phyloP scores from a whole-genome alignment of 805 yeast species.

The Danielia reshetovae region DNA sequence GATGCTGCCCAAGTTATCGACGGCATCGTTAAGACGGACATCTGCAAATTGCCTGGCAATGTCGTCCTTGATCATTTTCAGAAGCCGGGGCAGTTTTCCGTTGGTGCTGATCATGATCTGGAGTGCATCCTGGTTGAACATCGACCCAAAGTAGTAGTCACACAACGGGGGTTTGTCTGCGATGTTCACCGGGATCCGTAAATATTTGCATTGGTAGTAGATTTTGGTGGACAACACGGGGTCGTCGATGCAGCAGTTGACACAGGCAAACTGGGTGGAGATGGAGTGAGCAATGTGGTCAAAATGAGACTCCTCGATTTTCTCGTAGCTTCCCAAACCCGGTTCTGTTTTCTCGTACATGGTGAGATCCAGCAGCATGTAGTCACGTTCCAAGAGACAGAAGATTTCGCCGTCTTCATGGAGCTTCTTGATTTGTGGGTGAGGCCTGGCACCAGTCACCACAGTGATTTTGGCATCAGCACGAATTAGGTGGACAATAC shows the following conservation, averaged over 20 bases:
- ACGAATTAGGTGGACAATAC: conserved; percentile 61
- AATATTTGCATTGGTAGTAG: conserved; percentile 44
- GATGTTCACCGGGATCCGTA: conserved; percentile 62
- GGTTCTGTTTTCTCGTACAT: conserved; percentile 40
- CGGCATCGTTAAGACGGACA: conserved; percentile 53
- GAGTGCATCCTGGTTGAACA: conserved; percentile 65
- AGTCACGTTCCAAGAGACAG: conserved; percentile 42
- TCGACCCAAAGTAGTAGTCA: conserved; percentile 83
- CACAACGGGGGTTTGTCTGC: conserved; percentile 84
- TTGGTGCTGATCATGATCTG: conserved; percentile 82
- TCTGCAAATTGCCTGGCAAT: conserved; percentile 48
- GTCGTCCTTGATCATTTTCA: conserved; percentile 47
- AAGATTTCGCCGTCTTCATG: conserved; percentile 38
- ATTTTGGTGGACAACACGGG: conserved; percentile 54
- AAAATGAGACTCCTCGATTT: conserved; percentile 17
- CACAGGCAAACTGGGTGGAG: conserved; percentile 51
- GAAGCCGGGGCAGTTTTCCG: conserved; percentile 76
- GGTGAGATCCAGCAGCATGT: conserved; percentile 43
- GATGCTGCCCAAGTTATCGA: conserved; percentile 55
- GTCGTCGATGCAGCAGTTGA: conserved; percentile 73
- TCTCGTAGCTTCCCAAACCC: conserved; percentile 5
- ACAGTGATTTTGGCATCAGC: conserved; percentile 73
- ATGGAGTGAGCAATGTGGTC: conserved; percentile 31
- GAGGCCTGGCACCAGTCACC: conserved; percentile 39
- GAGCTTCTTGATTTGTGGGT: conserved; percentile 25